A percentile compares a stretch with the other conserved stretches of the same genome.
Conservation (phyloP, 345 rosid species). For the Salix koriyanagi region DNA sequence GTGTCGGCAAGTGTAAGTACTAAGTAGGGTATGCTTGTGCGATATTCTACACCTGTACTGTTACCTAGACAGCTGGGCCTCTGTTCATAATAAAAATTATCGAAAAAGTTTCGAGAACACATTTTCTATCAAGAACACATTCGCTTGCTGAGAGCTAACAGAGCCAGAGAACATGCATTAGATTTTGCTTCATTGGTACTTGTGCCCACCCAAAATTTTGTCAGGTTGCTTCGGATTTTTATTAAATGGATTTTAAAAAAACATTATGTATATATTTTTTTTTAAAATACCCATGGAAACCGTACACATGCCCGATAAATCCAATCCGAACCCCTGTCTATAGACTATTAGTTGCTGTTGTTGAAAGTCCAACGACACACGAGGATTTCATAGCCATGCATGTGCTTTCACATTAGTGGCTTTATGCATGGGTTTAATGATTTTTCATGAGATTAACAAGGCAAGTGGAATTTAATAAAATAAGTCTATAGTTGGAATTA, state of each 20-base stretch:
- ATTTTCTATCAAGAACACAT: neutral
- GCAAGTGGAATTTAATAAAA: too few relatives aligned
- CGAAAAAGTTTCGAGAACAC: neutral
- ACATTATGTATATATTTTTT: too few relatives aligned
- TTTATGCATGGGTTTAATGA: neutral
- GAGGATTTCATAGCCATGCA: neutral
- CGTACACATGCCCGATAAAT: neutral
- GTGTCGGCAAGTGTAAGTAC: neutral
- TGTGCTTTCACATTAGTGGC: neutral
- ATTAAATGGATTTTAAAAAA: too few relatives aligned
- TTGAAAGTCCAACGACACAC: neutral
- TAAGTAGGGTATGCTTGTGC: neutral
- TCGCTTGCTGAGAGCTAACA: neutral
- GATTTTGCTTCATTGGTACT: neutral
- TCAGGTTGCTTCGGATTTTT: neutral
- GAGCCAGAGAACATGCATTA: neutral
- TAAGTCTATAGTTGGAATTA: neutral
- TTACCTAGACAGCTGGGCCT: neutral
- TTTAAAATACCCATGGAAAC: neutral
- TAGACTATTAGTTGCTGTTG: neutral
- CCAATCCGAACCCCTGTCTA: slow-evolving; percentile 6
- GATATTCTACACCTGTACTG: neutral
- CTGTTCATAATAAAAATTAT: neutral
- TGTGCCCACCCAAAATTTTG: neutral
- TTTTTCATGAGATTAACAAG: neutral